Conservation (phyloP, 208 protist genomes). For the Crithidia acanthocephali region DNA sequence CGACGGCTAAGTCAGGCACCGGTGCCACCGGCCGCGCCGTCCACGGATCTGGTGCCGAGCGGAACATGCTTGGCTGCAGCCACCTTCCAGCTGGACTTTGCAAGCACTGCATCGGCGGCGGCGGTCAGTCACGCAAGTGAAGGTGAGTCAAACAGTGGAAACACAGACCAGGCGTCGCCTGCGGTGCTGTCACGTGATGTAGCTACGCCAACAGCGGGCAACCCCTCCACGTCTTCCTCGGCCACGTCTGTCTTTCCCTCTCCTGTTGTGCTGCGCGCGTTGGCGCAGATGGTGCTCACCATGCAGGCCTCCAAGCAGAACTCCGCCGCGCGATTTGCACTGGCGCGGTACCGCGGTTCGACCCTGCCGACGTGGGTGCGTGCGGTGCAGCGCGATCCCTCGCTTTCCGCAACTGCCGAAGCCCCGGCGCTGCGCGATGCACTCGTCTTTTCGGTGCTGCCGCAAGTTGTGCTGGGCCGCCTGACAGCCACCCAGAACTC, state of each 20-base stretch:
- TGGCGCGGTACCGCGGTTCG: conserved; percentile 21
- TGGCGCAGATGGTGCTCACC: conserved; percentile 32
- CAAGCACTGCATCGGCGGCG: not conserved
- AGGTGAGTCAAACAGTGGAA: no score
- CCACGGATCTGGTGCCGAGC: conserved; percentile 1
- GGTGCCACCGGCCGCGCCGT: not conserved
- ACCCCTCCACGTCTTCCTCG: not conserved
- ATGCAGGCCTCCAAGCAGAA: conserved; percentile 21
- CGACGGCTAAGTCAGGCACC: conserved; percentile 1
- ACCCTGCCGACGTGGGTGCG: conserved; percentile 17
- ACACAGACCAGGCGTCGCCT: no score
- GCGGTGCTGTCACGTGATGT: not conserved
- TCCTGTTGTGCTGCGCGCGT: conserved; percentile 19
- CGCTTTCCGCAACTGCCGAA: not conserved
- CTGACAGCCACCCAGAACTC: not conserved
- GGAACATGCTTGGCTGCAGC: not conserved
- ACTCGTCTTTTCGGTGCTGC: conserved; percentile 21
- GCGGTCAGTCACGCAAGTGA: not conserved
- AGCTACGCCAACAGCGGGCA: no score
- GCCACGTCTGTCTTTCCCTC: conserved; percentile 14
- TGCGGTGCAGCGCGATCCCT: not conserved
- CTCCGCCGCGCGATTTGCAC: conserved; percentile 16
- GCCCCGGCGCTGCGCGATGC: not conserved
- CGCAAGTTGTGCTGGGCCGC: conserved; percentile 27
- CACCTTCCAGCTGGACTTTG: not conserved